Evolutionary conservation across 371 early-diverging fungal genomes (phyloP).

Genomic region (Apophysomyces elegans): DNA sequence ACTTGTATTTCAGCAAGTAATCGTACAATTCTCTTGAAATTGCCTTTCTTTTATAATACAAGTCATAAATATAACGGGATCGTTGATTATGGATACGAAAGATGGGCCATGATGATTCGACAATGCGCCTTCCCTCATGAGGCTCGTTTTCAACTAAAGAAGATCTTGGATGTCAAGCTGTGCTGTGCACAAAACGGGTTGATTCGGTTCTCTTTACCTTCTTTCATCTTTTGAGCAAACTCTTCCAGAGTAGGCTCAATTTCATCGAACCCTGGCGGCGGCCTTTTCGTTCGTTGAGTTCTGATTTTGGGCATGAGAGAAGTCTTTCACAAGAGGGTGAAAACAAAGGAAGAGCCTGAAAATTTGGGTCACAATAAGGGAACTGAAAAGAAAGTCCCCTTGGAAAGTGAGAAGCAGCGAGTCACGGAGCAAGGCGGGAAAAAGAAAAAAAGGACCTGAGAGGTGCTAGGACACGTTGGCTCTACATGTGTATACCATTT

Average conservation of each 20-base stretch:
- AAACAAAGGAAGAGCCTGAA: no score
- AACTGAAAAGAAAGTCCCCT: no score
- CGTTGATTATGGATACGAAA: constrained; percentile 98
- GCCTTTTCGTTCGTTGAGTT: constrained; percentile 76
- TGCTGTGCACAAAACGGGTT: neutral
- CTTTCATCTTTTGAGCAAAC: constrained; percentile 93
- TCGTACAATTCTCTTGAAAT: constrained; percentile 94
- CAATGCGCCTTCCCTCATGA: constrained; percentile 93
- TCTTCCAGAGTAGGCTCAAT: constrained; percentile 94
- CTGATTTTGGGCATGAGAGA: constrained; percentile 78
- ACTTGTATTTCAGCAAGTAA: constrained; percentile 88
- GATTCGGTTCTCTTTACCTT: constrained; percentile 65
- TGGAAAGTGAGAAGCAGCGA: no score
- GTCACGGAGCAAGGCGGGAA: neutral
- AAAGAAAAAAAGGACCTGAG: neutral
- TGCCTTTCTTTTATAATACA: constrained; percentile 93
- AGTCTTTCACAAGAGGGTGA: no score
- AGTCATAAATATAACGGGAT: constrained; percentile 94
- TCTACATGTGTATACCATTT: neutral
- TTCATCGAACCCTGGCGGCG: constrained; percentile 95
- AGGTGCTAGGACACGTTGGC: neutral
- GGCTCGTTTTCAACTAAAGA: constrained; percentile 92
- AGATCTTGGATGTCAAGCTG: constrained; percentile 11
- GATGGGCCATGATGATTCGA: constrained; percentile 94
- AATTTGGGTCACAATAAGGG: no score